Conservation (phyloP, 176 grass and related monocot genomes). For the Pharus latifolius region DNA sequence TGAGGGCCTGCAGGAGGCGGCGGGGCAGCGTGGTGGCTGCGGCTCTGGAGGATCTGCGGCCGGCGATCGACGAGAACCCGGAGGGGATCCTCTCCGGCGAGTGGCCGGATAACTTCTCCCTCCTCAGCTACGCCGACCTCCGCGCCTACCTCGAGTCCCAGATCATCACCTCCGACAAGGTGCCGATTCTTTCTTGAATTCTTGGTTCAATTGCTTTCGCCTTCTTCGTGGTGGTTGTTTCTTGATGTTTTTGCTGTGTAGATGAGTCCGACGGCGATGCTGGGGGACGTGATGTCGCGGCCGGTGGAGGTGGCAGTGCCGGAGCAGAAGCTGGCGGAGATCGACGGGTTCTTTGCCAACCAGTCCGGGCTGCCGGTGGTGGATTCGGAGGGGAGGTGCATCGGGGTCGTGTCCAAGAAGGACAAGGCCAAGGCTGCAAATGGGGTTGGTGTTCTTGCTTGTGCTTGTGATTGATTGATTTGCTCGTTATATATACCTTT, state of each 20-base stretch:
- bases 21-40: conserved; percentile 15
- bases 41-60: conserved; percentile 33
- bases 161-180: conserved; percentile 42
- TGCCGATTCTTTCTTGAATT: not conserved
- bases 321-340: conserved; percentile 41
- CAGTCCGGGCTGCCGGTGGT: conserved; percentile 62
- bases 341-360: conserved; percentile 39
- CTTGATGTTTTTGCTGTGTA: not conserved
- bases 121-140: conserved; percentile 58
- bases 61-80: conserved; percentile 57
- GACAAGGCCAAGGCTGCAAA: conserved; percentile 47
- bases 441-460: conserved; percentile 26
- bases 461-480: not conserved
- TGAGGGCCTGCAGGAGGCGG: no score
- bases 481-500: no score
- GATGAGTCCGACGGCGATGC: conserved; percentile 40
- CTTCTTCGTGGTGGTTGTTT: not conserved
- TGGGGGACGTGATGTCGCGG: conserved; percentile 55
- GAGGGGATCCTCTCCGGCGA: conserved; percentile 77
- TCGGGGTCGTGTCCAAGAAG: conserved; percentile 63
- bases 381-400: conserved; percentile 35
- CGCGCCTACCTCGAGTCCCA: conserved; percentile 72
- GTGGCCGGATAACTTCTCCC: conserved; percentile 56
- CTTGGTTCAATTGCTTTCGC: not conserved
- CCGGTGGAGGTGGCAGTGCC: conserved; percentile 36